Evolutionary conservation across 108 stramenopile genomes (phyloP), one percentile per base, ranked within the genome.

Genomic region (Nitzschia inconspicua): DNA sequence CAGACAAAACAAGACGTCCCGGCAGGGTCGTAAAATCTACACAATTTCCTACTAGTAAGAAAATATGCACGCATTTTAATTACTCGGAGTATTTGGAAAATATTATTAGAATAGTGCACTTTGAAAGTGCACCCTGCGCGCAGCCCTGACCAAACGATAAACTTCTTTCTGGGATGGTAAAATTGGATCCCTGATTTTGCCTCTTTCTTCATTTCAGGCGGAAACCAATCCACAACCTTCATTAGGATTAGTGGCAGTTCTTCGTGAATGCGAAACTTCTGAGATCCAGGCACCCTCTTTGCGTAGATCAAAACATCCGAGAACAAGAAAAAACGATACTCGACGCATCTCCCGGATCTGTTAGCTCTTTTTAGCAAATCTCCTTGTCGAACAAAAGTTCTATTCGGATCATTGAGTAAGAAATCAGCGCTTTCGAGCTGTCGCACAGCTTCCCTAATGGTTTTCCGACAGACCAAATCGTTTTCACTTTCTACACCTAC

Each of bases 301-400:
- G 73, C 58, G 50, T 95, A 95, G 8, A 95, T 63, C 25, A 93
- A 63, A 19, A 81, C 60, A 65, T 98, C 97, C 43, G 83, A 87
- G 70, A 98, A 98, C 47, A 98, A 65, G 61, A 96, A 98, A 70
- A 98, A 96, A 5, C 77, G 65, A 67, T 96, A 97, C 7, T 76
- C 64, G 20, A 80, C 72, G 37, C 60, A 71, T 29, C 88, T 70
- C 22, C 94, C 95, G 25, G 70, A 81, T 18, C 94, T 79, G 53
- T 78, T 78, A 44, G 82, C 79, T 31, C 70, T 65, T 70, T 98
- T 97, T n/a, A 81, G 54, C 37, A 98, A 58, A 61, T 93, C 73
- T 7, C 93, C 97, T 61, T 89, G 87, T 43, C 79, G 75, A 2
- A 97, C 34, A 69, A 97, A 96, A 16, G 69, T 47, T 24, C 95